A percentile compares a stretch with the other conserved stretches of the same genome.
Evolutionary conservation across 331 rosid genomes (phyloP).

Genomic region (Cydonia oblonga): DNA sequence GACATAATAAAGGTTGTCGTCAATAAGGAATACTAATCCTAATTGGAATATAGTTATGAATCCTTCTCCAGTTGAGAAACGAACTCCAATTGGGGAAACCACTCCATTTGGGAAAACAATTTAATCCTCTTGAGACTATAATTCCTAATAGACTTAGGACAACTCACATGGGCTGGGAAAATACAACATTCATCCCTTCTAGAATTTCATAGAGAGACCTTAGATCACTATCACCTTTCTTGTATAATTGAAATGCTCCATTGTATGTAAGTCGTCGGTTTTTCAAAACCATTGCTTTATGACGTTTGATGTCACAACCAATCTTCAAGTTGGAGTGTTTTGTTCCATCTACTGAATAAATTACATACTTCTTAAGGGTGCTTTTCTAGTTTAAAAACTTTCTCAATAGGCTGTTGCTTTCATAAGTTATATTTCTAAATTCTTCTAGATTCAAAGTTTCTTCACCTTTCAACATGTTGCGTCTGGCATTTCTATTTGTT

Average conservation of each 20-base stretch:
- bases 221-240: too few relatives aligned
- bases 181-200: too few relatives aligned
- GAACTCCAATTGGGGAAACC: too few relatives aligned
- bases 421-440: background rate
- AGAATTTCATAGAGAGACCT: too few relatives aligned
- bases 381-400: background rate
- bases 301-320: background rate
- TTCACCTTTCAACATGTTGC: background rate
- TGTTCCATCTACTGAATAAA: background rate
- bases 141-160: too few relatives aligned
- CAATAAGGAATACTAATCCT: too few relatives aligned
- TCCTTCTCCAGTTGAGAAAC: too few relatives aligned
- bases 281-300: background rate
- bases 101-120: too few relatives aligned
- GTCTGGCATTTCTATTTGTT: background rate
- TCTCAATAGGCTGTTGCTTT: background rate
- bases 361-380: background rate
- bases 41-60: too few relatives aligned
- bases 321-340: background rate
- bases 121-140: too few relatives aligned
- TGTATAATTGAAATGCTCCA: background rate
- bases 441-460: background rate
- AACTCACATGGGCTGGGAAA: too few relatives aligned
- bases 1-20: too few relatives aligned
- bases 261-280: background rate